A percentile compares a stretch with the other conserved stretches of the same genome.
Evolutionary conservation across 306 rosid genomes (phyloP).

Genomic region (Sophora flavescens): DNA sequence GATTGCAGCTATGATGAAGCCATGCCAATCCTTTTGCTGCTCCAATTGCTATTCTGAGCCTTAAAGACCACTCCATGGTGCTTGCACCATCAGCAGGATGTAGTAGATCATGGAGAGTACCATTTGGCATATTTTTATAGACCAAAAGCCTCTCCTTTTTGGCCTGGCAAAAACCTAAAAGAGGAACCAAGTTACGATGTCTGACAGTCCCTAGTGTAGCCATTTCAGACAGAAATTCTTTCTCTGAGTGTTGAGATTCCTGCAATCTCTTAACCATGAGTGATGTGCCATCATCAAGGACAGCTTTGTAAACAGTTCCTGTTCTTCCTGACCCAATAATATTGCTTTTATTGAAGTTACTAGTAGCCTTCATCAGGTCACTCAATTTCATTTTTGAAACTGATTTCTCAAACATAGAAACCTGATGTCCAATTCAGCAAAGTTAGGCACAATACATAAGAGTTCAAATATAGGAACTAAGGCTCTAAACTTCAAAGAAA

Average conservation of each 20-base stretch:
- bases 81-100: slow-evolving; percentile 58
- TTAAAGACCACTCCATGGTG: slow-evolving; percentile 76
- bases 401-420: slow-evolving; percentile 82
- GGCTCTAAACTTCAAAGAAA: not conserved
- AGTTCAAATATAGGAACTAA: slow-evolving; percentile 24
- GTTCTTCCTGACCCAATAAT: slow-evolving; percentile 86
- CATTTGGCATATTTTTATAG: slow-evolving; percentile 76
- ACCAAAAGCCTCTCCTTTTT: slow-evolving; percentile 87
- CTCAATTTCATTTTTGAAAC: slow-evolving; percentile 79
- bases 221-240: slow-evolving; percentile 89
- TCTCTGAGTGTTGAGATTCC: slow-evolving; percentile 87
- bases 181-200: slow-evolving; percentile 84
- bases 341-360: slow-evolving; percentile 72
- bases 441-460: slow-evolving; percentile 35
- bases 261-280: slow-evolving; percentile 93
- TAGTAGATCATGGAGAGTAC: slow-evolving; percentile 79
- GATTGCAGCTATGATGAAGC: slow-evolving; percentile 95
- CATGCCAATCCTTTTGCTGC: slow-evolving; percentile 96
- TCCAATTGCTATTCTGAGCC: slow-evolving; percentile 86
- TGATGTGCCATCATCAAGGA: slow-evolving; percentile 70
- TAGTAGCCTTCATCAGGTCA: slow-evolving; percentile 93
- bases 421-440: slow-evolving; percentile 58
- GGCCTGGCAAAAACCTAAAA: slow-evolving; percentile 84
- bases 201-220: slow-evolving; percentile 71
- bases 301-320: slow-evolving; percentile 84